Percentiles rank a stretch among this genome's conserved stretches.
Conservation (phyloP, 148 eudicot genomes). For the Rhododendron simsii region DNA sequence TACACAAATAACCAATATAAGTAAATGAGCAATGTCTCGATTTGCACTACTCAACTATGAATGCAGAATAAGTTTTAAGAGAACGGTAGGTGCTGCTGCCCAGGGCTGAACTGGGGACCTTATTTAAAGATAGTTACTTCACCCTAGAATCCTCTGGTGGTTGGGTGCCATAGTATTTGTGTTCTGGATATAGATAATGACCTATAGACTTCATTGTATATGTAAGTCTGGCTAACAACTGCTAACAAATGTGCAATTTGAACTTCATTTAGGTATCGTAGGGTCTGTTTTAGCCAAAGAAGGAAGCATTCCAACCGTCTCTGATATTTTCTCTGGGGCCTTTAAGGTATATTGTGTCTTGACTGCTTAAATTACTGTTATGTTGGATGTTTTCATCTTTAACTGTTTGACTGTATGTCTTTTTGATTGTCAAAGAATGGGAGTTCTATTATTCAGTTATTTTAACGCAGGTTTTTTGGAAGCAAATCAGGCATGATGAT, state of each 20-base stretch:
- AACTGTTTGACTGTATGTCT: not conserved
- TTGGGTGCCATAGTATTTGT: not conserved
- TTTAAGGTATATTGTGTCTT: conserved; percentile 47
- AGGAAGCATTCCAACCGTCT: conserved; percentile 57
- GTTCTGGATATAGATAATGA: not conserved
- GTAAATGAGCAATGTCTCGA: not conserved
- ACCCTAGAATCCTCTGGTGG: not conserved
- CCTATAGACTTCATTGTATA: not conserved
- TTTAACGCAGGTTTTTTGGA: conserved; percentile 48
- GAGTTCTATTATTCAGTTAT: conserved; percentile 2
- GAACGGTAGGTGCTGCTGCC: not conserved
- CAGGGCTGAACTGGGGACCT: not conserved
- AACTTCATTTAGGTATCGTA: conserved; percentile 48
- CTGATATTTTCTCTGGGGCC: conserved; percentile 72
- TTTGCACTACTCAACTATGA: not conserved
- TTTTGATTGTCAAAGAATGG: not conserved
- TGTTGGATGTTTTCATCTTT: not conserved
- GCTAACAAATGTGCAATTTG: not conserved
- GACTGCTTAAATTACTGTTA: not conserved
- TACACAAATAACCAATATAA: not conserved
- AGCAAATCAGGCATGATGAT: conserved; percentile 46
- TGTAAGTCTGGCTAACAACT: not conserved
- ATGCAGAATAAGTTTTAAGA: not conserved
- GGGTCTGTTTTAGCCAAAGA: conserved; percentile 83
- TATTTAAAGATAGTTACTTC: not conserved